Conservation (phyloP, 805 yeast species). For the Isabelozyma rhagii region DNA sequence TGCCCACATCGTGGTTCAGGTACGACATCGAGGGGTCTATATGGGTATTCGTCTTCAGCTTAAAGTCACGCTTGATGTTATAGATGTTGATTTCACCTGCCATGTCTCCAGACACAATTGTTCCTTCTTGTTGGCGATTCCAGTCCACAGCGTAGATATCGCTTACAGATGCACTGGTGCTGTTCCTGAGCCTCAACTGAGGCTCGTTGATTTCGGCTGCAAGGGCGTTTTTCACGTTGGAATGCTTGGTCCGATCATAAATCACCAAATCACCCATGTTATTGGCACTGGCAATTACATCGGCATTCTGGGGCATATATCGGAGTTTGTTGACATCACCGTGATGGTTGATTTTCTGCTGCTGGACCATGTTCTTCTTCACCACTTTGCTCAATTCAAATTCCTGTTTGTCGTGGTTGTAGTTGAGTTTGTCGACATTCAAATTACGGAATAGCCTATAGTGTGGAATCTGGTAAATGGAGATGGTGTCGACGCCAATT, state of each 20-base stretch:
- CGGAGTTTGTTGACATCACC: slow-evolving; percentile 75
- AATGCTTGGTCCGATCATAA: slow-evolving; percentile 82
- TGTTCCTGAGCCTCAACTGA: slow-evolving; percentile 44
- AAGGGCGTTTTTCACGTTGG: slow-evolving; percentile 27
- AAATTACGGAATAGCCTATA: slow-evolving; percentile 30
- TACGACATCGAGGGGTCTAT: slow-evolving; percentile 2
- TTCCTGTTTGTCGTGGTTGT: slow-evolving; percentile 37
- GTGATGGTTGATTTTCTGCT: slow-evolving; percentile 61
- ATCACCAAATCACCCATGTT: slow-evolving; percentile 62
- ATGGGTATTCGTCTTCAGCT: slow-evolving; percentile 15
- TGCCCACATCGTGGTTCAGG: slow-evolving; percentile 40
- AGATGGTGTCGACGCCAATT: slow-evolving; percentile 46
- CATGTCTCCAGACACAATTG: slow-evolving; percentile 56
- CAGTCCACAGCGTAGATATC: slow-evolving; percentile 76
- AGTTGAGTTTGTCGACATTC: slow-evolving; percentile 32
- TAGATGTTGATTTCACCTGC: slow-evolving; percentile 64
- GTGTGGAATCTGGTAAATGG: slow-evolving; percentile 31
- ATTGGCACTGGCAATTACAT: slow-evolving; percentile 69
- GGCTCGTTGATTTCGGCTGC: slow-evolving; percentile 38
- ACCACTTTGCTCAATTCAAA: slow-evolving; percentile 31
- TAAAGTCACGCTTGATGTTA: slow-evolving; percentile 53
- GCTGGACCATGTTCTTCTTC: slow-evolving; percentile 23
- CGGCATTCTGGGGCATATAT: slow-evolving; percentile 84
- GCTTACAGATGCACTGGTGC: slow-evolving; percentile 19
- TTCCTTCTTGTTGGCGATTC: slow-evolving; percentile 64